A percentile compares a stretch with the other conserved stretches of the same genome.
These are phyloP conservation scores for Pulveroboletus ravenelii DNA, from an alignment of 768 basidiomycete genomes.

Conservation along the genomic window DNA sequence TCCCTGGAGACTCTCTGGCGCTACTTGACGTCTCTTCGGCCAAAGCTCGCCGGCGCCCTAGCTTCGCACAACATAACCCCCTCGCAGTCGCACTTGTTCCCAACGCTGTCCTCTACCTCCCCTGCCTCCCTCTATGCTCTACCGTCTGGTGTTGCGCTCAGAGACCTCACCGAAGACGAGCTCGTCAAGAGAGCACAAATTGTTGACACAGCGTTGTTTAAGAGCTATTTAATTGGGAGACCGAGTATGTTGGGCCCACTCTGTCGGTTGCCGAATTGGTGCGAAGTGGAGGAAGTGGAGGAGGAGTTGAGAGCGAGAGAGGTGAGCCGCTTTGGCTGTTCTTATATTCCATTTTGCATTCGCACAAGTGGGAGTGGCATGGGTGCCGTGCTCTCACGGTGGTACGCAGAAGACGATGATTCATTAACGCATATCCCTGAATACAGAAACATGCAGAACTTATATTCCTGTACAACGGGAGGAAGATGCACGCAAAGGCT, in stretches of 20 bases:
- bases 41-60: conserved; percentile 77
- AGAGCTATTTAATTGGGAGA: conserved; percentile 79
- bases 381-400: neutral
- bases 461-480: conserved; percentile 86
- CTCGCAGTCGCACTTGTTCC: conserved; percentile 60
- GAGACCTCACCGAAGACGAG: conserved; percentile 74
- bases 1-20: conserved; percentile 86
- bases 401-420: neutral
- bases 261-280: conserved; percentile 93
- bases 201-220: conserved; percentile 92
- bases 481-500: conserved; percentile 92
- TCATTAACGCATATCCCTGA: neutral
- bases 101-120: conserved; percentile 67
- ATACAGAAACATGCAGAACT: conserved; percentile 86
- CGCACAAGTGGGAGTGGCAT: neutral
- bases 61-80: conserved; percentile 64
- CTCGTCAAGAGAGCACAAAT: conserved; percentile 87
- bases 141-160: conserved; percentile 65
- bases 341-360: neutral
- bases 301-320: conserved; percentile 74
- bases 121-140: conserved; percentile 71
- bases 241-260: conserved; percentile 80
- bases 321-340: conserved; percentile 39
- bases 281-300: conserved; percentile 92
- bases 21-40: conserved; percentile 86